Evolutionary conservation across 148 eudicot species (phyloP).

Genomic region (Rhododendron henanense): DNA sequence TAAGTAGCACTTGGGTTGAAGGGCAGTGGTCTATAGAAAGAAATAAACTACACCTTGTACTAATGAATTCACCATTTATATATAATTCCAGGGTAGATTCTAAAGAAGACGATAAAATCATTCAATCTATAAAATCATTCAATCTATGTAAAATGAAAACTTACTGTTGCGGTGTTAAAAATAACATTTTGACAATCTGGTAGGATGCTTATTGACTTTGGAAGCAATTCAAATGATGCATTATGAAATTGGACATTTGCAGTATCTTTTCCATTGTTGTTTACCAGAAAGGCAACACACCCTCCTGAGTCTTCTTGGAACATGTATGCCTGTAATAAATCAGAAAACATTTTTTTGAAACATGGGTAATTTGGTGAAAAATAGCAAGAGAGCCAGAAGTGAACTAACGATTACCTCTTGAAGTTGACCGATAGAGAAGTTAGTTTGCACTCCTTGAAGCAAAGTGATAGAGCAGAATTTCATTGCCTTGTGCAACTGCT

Average conservation of each 20-base stretch:
- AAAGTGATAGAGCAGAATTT: constrained; percentile 37
- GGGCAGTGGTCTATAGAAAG: neutral
- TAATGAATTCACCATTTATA: neutral
- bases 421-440: constrained; percentile 30
- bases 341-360: neutral
- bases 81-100: neutral
- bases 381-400: neutral
- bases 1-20: neutral
- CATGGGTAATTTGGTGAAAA: neutral
- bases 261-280: constrained; percentile 25
- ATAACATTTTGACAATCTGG: constrained; percentile 34
- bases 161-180: constrained; percentile 43
- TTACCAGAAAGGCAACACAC: constrained; percentile 46
- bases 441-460: constrained; percentile 32
- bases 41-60: neutral
- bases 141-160: neutral
- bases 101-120: neutral
- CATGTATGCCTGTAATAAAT: constrained; percentile 35
- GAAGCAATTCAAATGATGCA: constrained; percentile 37
- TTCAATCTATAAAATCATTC: neutral
- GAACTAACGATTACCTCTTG: constrained; percentile 27
- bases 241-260: constrained; percentile 38
- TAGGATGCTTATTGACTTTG: constrained; percentile 47
- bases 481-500: constrained; percentile 42
- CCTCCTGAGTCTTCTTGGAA: constrained; percentile 36